Evolutionary conservation across 2,329 filamentous ascomycete genomes (phyloP), one percentile per base, ranked within the genome.

Genomic region (Lachnellula cervina): DNA sequence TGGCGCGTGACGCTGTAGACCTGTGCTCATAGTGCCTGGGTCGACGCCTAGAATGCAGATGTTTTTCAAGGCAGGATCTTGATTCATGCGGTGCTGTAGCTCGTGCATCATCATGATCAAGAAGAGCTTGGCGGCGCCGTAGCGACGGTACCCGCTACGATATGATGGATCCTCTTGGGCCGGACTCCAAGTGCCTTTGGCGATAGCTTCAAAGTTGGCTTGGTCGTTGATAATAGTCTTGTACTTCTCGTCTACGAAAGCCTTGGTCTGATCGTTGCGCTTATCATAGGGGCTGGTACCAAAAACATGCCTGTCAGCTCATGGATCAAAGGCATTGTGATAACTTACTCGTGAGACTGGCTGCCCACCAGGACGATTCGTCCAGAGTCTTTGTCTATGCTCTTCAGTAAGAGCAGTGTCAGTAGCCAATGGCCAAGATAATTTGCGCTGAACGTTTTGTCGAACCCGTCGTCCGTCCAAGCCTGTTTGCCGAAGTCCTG

Each of bases 31-130:
- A 11, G 61, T 65, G 45, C 73, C 74, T 0, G 74, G 73, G 46
- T 76, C 73, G 13, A 74, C 56, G 5, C 70, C 71, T 2, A 74
- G 55, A 40, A 75, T 63, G 19, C 65, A 66, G 51, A 76, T 67
- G 14, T 69, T 67, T 40, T 61, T 68, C 6, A 75, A 62, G 5
- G 54, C 52, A 2, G 70, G 69, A 50, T 74, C 72, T 16, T 32
- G 8, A 35, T 57, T 40, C 7, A 59, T 45, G 14, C 59, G 60
- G 16, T 21, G 45, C 40, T 56, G 52, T 19, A 61, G 52, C 42
- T 59, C 58, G 17, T 55, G 21, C 28, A 49, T 44, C 47, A 49
- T 49, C 43, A 58, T 55, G 5, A 42, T n/a, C 37, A 46, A 14
- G 23, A 44, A 55, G 16, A 58, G 44, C 23, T 58, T 58, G 2